These are phyloP conservation scores for Dunaliella primolecta DNA, from an alignment of 139 green algal species.

Conservation along the genomic window DNA sequence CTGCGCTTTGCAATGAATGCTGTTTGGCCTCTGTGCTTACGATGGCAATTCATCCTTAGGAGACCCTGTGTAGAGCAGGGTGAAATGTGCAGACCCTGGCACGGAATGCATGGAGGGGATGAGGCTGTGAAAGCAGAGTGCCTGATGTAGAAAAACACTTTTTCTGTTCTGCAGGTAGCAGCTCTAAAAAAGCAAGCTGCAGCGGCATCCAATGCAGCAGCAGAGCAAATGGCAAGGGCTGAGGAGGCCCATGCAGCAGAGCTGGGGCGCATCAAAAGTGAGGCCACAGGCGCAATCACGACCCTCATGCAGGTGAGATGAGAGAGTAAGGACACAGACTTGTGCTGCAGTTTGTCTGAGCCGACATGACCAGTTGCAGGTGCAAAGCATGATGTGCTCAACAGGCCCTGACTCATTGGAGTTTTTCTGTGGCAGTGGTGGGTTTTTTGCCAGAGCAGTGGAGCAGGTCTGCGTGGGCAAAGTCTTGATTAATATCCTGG, in stretches of 20 bases:
- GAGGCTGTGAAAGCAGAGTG: too few relatives aligned
- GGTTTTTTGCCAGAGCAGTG: not conserved
- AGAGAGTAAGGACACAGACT: too few relatives aligned
- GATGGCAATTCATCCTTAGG: too few relatives aligned
- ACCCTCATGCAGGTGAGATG: conserved; percentile 9
- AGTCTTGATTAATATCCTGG: too few relatives aligned
- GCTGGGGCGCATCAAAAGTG: conserved; percentile 7
- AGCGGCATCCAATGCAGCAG: not conserved
- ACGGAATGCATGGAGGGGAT: too few relatives aligned
- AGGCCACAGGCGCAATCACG: conserved; percentile 11
- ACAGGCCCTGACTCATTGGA: not conserved
- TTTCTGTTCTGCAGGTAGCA: conserved; percentile 1
- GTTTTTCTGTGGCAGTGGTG: not conserved
- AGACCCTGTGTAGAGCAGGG: too few relatives aligned
- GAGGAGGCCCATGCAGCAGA: not conserved
- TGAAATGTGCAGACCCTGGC: too few relatives aligned
- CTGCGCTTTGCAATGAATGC: too few relatives aligned
- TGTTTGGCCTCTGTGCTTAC: too few relatives aligned
- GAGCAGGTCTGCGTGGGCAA: not conserved
- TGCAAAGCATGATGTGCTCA: not conserved
- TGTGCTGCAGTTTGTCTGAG: not conserved
- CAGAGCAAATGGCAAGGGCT: not conserved
- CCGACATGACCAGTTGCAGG: not conserved
- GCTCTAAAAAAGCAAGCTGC: conserved; percentile 9
- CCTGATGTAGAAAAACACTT: too few relatives aligned